A percentile compares a stretch with the other conserved stretches of the same genome.
Evolutionary conservation across 179 eudicot genomes (phyloP).

Genomic region (Corrigiola litoralis): DNA sequence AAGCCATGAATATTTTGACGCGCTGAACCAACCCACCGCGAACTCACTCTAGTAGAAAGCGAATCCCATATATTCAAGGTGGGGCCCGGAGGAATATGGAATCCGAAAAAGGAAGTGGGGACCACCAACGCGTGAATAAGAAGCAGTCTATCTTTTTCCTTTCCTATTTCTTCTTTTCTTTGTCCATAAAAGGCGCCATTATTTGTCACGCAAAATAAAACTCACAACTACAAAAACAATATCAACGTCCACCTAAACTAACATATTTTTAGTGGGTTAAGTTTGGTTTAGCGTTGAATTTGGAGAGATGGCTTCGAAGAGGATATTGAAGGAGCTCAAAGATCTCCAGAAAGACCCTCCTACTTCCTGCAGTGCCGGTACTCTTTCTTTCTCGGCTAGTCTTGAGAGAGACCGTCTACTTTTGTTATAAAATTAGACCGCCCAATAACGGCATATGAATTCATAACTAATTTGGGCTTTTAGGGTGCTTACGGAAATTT

Average conservation of each 20-base stretch:
- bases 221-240: no score
- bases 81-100: neutral
- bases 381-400: neutral
- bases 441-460: no score
- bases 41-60: no score
- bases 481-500: no score
- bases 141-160: slow-evolving; percentile 15
- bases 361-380: slow-evolving; percentile 46
- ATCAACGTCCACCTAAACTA: no score
- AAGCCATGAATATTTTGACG: no score
- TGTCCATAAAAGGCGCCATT: neutral
- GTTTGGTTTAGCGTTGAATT: neutral
- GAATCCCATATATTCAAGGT: neutral
- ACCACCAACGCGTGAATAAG: slow-evolving; percentile 28
- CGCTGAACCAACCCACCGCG: no score
- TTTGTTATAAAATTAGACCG: no score
- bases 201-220: no score
- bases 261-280: no score
- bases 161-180: neutral
- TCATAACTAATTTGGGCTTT: no score
- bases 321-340: slow-evolving; percentile 48
- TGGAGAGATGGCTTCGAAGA: slow-evolving; percentile 45
- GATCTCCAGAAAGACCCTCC: slow-evolving; percentile 52
- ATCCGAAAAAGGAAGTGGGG: slow-evolving; percentile 1
- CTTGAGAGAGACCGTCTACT: no score